Conservation (phyloP, 106 monocot species). For the Xerophyta viscosa region DNA sequence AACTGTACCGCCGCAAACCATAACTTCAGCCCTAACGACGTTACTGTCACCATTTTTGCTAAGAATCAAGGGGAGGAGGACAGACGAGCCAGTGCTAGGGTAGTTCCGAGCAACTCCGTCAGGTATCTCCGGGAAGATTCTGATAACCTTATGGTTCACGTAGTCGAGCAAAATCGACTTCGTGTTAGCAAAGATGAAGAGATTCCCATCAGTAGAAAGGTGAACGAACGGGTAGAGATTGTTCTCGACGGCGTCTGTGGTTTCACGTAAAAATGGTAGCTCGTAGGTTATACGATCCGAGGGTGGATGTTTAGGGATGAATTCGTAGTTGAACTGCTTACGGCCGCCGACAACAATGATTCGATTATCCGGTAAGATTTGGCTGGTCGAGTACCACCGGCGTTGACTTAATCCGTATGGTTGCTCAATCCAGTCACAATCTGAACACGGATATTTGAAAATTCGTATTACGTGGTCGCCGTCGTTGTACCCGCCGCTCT, state of each 20-base stretch:
- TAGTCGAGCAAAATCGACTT: conserved; percentile 20
- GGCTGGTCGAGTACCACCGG: conserved; percentile 24
- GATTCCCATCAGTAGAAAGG: conserved; percentile 20
- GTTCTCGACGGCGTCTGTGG: conserved; percentile 11
- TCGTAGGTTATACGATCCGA: neutral
- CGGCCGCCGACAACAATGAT: conserved; percentile 23
- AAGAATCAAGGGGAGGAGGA: conserved; percentile 15
- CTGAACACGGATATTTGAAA: conserved; percentile 8
- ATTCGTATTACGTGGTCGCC: conserved; percentile 16
- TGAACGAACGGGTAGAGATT: conserved; percentile 35
- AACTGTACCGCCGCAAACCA: conserved; percentile 20
- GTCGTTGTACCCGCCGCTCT: conserved; percentile 14
- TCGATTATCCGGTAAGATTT: conserved; percentile 10
- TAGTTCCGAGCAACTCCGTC: conserved; percentile 13
- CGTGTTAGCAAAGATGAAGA: conserved; percentile 28
- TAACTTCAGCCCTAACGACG: conserved; percentile 7
- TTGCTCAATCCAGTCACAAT: conserved; percentile 20
- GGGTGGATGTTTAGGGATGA: conserved; percentile 14
- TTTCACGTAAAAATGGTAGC: conserved; percentile 9
- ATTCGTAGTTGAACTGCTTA: conserved; percentile 20
- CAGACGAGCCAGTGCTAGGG: conserved; percentile 29
- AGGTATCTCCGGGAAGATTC: conserved; percentile 10
- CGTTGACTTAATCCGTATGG: neutral
- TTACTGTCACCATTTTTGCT: neutral
- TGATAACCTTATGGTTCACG: conserved; percentile 1